phyloP scores from a whole-genome alignment of 768 basidiomycete genomes.

The Mycena metata region DNA sequence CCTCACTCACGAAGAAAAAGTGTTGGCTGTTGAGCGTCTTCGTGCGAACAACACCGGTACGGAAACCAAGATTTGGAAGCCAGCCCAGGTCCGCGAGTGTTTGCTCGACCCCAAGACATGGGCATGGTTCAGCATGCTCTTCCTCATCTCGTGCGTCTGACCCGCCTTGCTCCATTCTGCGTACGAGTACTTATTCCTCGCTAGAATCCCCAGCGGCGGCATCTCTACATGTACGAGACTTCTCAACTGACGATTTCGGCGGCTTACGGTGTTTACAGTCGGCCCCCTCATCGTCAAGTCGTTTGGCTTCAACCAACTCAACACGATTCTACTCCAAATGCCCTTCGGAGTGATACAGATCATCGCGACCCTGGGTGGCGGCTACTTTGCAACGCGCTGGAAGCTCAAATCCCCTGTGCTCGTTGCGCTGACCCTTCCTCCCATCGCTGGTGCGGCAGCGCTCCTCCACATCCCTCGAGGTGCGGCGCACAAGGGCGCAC shows the following conservation, averaged over 20 bases:
- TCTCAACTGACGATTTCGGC: background rate
- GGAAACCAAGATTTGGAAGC: conserved; percentile 47
- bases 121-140: conserved; percentile 36
- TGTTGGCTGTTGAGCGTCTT: conserved; percentile 37
- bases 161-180: background rate
- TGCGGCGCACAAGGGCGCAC: conserved; percentile 22
- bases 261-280: conserved; percentile 7
- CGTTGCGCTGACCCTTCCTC: conserved; percentile 32
- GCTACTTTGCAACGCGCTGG: conserved; percentile 22
- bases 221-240: conserved; percentile 32
- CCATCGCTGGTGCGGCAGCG: conserved; percentile 37
- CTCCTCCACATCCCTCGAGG: conserved; percentile 31
- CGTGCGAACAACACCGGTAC: conserved; percentile 41
- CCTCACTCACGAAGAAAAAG: conserved; percentile 36
- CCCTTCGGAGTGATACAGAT: conserved; percentile 39
- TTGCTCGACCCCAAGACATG: conserved; percentile 36
- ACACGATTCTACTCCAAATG: conserved; percentile 38
- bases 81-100: conserved; percentile 35
- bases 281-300: conserved; percentile 38
- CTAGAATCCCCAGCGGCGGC: conserved; percentile 32
- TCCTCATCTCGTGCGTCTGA: conserved; percentile 34
- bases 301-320: conserved; percentile 41
- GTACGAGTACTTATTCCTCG: background rate
- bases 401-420: conserved; percentile 34
- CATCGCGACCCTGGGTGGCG: conserved; percentile 30